Evolutionary conservation across 495 filamentous ascomycete species (phyloP).

Genomic region (Penicillium coprophilum): DNA sequence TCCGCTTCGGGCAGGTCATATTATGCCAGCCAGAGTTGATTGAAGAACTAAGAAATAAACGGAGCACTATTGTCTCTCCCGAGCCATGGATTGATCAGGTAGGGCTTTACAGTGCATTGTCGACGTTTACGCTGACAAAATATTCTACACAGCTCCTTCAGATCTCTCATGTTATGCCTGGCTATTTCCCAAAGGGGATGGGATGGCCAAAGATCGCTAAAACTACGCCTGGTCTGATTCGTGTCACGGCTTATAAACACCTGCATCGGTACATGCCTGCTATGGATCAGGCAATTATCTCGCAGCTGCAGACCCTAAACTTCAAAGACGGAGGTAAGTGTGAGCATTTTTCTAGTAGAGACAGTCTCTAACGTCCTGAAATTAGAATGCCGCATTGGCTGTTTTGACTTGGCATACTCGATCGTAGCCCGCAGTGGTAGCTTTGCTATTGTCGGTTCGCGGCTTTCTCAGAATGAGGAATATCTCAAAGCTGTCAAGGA

Average conservation of each 20-base stretch:
- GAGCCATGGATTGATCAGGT: conserved; percentile 35
- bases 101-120: neutral
- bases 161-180: conserved; percentile 31
- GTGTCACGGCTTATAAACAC: conserved; percentile 21
- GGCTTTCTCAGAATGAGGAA: conserved; percentile 24
- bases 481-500: conserved; percentile 28
- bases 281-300: conserved; percentile 24
- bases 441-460: conserved; percentile 24
- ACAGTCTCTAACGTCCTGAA: neutral
- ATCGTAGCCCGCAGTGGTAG: conserved; percentile 29
- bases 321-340: conserved; percentile 17
- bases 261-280: conserved; percentile 25
- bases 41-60: conserved; percentile 23
- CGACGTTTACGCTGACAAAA: neutral
- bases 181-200: conserved; percentile 23
- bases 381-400: conserved; percentile 21
- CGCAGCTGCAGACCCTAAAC: conserved; percentile 14
- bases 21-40: conserved; percentile 24
- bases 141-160: conserved; percentile 21
- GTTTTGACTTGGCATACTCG: conserved; percentile 30
- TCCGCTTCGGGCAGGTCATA: conserved; percentile 27
- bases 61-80: conserved; percentile 18
- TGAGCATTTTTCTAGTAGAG: neutral
- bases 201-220: conserved; percentile 30
- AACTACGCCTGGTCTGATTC: conserved; percentile 28